Evolutionary conservation across 2,329 filamentous ascomycete species (phyloP).

Genomic region (Fusarium sp.): DNA sequence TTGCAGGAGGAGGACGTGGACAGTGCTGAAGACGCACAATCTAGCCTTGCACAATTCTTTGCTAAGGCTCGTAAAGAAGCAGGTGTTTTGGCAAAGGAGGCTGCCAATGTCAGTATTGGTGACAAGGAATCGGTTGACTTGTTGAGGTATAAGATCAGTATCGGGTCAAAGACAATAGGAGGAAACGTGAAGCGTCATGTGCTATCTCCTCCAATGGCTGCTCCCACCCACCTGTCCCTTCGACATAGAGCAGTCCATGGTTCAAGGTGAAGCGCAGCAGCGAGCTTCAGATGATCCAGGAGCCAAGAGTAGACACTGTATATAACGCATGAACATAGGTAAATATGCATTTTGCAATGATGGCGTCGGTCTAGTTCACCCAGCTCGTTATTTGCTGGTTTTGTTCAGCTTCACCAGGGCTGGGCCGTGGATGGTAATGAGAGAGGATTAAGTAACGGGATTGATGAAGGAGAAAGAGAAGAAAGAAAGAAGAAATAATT

Average conservation of each 20-base stretch:
- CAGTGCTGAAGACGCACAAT: constrained; percentile 66
- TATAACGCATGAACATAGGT: constrained; percentile 39
- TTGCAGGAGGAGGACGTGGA: constrained; percentile 65
- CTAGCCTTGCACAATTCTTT: constrained; percentile 67
- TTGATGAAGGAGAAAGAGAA: constrained; percentile 22
- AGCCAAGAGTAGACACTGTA: constrained; percentile 32
- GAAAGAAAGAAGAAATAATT: constrained; percentile 17
- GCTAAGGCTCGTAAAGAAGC: constrained; percentile 50
- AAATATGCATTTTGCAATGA: constrained; percentile 33
- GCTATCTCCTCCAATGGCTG: neutral
- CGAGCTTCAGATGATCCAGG: constrained; percentile 1
- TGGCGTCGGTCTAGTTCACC: constrained; percentile 26
- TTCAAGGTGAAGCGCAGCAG: constrained; percentile 22
- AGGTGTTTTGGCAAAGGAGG: constrained; percentile 52
- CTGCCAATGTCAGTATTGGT: constrained; percentile 57
- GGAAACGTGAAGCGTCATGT: constrained; percentile 39
- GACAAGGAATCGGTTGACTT: constrained; percentile 62
- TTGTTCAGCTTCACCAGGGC: constrained; percentile 17
- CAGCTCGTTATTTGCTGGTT: constrained; percentile 31
- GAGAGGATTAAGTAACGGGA: constrained; percentile 23
- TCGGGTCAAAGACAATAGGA: constrained; percentile 49
- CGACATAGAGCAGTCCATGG: neutral
- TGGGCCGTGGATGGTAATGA: constrained; percentile 41
- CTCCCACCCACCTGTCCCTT: neutral
- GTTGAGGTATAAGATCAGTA: constrained; percentile 59